Evolutionary conservation across 257 asterid species (phyloP).

Genomic region (Petunia axillaris): DNA sequence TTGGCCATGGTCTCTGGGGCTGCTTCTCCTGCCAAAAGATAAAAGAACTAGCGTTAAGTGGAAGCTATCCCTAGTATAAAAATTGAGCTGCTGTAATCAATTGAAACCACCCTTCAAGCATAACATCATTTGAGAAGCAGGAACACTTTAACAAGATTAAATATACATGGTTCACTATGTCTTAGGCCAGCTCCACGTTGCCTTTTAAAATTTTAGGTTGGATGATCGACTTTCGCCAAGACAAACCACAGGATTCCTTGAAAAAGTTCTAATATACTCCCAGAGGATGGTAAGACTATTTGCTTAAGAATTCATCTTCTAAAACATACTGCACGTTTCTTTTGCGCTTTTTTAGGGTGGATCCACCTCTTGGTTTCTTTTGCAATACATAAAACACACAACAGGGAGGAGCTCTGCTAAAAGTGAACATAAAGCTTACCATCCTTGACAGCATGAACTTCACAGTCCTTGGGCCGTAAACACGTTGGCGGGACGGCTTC

Average conservation of each 20-base stretch:
- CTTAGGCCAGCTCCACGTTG: neutral
- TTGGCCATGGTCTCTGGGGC: conserved; percentile 91
- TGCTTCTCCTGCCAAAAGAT: conserved; percentile 72
- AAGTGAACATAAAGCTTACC: conserved; percentile 49
- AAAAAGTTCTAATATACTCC: conserved; percentile 1
- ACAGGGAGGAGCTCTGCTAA: neutral
- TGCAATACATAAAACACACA: neutral
- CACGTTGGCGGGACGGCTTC: conserved; percentile 92
- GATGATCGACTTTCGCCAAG: neutral
- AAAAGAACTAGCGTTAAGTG: neutral
- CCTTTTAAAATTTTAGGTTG: neutral
- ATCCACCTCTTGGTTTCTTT: neutral
- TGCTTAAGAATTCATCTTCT: neutral
- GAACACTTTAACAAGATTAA: neutral
- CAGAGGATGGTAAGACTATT: neutral
- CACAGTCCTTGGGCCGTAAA: conserved; percentile 89
- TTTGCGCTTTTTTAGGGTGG: neutral
- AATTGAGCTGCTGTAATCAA: neutral
- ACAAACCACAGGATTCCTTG: neutral
- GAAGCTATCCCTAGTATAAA: neutral
- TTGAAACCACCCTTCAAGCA: neutral
- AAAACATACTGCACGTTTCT: conserved; percentile 10
- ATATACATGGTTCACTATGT: neutral
- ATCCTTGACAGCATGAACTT: conserved; percentile 86
- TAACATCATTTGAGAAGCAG: neutral